These are phyloP conservation scores for Penicillium egyptiacum DNA, from an alignment of 495 filamentous ascomycete species.

Conservation along the genomic window DNA sequence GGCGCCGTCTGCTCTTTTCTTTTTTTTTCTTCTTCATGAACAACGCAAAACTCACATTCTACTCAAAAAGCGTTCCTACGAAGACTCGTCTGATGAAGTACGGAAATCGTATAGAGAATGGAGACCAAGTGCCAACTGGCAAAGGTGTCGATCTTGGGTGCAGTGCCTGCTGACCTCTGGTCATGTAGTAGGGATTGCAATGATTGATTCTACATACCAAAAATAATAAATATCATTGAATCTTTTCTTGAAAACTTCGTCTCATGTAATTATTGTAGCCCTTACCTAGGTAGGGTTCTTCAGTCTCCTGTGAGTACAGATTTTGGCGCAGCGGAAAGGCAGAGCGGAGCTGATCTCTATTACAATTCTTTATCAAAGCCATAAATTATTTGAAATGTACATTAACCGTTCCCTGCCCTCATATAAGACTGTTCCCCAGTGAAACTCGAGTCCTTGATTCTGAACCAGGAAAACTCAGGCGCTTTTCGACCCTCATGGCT, in stretches of 20 bases:
- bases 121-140: conserved; percentile 48
- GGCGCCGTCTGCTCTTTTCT: conserved; percentile 26
- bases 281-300: neutral
- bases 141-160: conserved; percentile 67
- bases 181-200: conserved; percentile 62
- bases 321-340: neutral
- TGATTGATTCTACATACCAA: conserved; percentile 61
- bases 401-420: conserved; percentile 8
- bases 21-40: conserved; percentile 56
- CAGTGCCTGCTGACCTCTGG: conserved; percentile 51
- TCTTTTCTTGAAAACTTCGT: neutral
- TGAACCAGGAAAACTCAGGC: neutral
- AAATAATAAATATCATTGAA: conserved; percentile 8
- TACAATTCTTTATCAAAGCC: conserved; percentile 16
- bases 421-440: neutral
- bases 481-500: conserved; percentile 17
- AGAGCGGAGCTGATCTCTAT: conserved; percentile 11
- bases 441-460: neutral
- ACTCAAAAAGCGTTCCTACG: conserved; percentile 62
- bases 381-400: conserved; percentile 13
- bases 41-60: conserved; percentile 69
- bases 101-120: conserved; percentile 66
- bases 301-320: neutral
- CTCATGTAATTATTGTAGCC: neutral
- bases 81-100: conserved; percentile 59